Percentiles rank a stretch among this genome's conserved stretches.
These are phyloP conservation scores for Eimeria praecox DNA, from an alignment of 169 alveolate species.

Conservation along the genomic window DNA sequence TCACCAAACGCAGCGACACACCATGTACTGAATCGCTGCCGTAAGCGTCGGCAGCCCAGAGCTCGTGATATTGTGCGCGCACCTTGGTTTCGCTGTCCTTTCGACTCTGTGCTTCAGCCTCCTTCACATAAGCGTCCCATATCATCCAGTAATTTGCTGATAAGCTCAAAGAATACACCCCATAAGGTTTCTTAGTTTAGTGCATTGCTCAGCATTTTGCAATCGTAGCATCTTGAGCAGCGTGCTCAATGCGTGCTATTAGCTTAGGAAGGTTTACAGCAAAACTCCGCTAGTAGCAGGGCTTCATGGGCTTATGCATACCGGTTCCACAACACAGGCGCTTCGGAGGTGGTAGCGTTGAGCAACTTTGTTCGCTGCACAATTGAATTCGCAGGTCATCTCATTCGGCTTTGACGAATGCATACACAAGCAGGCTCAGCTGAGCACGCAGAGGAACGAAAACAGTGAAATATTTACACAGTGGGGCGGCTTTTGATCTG, in stretches of 20 bases:
- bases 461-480: neutral
- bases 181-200: neutral
- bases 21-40: neutral
- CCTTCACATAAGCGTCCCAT: constrained; percentile 95
- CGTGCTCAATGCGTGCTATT: neutral
- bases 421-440: neutral
- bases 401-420: neutral
- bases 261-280: neutral
- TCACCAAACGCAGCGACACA: neutral
- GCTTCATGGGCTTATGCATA: neutral
- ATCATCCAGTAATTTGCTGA: constrained; percentile 93
- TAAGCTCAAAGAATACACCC: constrained; percentile 6
- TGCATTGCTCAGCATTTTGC: neutral
- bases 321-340: constrained; percentile 68
- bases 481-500: constrained; percentile 63
- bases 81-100: constrained; percentile 53
- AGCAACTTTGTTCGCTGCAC: constrained; percentile 58
- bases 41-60: neutral
- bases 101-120: constrained; percentile 87
- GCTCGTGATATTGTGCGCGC: neutral
- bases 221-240: neutral
- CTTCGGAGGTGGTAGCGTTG: constrained; percentile 70
- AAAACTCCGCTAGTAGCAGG: neutral
- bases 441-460: neutral
- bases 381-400: neutral